Base-by-base conservation (phyloP, 371 early-diverging fungal genomes). In the Rhizopus stolonifer region DNA sequence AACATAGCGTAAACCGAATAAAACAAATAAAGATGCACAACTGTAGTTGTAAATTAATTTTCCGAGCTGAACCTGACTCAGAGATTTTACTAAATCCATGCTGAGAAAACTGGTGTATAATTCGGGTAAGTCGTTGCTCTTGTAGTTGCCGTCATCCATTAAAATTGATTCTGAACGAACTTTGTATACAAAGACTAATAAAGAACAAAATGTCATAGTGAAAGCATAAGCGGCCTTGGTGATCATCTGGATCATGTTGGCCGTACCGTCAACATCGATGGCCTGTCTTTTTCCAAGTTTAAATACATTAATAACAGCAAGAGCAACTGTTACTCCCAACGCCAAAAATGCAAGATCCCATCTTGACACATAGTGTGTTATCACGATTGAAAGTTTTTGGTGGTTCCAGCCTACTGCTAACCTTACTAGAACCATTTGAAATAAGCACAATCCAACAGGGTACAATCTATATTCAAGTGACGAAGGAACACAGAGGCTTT, bases 21-120 rank as follows among this genome's bases (percentile, higher is more conserved):
- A 54, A 33, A 65, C 58, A 31, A 71, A 57, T 19, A 69, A 40
- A 14, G 62, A 57, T 39, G 78, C 57, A 39, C 51, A 61, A 15
- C 56, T 43, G 61, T 70, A 62, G 56, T 72, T 77, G 51, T 61
- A 77, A 13, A 75, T 67, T 24, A 76, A 19, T 43, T 53, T 60
- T 13, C 76, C 80, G 5, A 80, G 44, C 29, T 60, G 44, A 9
- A 70, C 59, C 26, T 68, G 65, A 51, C 60, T 39, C 15, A 77
- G 36, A 33, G 48, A 54, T 13, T 54, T 40, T 0, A 70, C 58
- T 21, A 74, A 46, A 6, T 68, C 68, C 45, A 62, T 56, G 23
- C 40, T 24, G 5, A 56, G 14, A n/a, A 65, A 44, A 22, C 11
- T 6, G 15, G 19, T 29, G 39, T 75, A 75, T 0, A 61, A 2